phyloP scores from a whole-genome alignment of 305 asterid genomes.

The Ilex paraguariensis region DNA sequence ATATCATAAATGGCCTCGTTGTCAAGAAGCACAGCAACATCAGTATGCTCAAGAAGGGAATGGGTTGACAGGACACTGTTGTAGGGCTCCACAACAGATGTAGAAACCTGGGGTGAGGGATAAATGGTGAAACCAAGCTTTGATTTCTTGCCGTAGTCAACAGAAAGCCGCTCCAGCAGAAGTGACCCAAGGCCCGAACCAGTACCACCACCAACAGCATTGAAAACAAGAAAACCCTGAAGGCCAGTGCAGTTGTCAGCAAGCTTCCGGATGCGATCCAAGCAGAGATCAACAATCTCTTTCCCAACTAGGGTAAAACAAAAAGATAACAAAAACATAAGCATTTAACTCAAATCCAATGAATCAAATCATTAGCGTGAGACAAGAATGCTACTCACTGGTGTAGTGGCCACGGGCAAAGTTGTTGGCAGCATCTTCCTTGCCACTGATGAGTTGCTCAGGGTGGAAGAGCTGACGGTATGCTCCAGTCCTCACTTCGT shows the following conservation, averaged over 20 bases:
- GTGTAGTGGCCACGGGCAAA: slow-evolving; percentile 29
- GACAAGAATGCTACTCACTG: slow-evolving; percentile 5
- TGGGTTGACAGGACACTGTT: slow-evolving; percentile 30
- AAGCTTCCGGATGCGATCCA: slow-evolving; percentile 45
- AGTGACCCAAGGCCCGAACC: slow-evolving; percentile 28
- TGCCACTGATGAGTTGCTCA: slow-evolving; percentile 29
- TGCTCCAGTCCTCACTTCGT: slow-evolving; percentile 24
- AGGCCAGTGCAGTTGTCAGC: slow-evolving; percentile 80
- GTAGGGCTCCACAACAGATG: slow-evolving; percentile 28
- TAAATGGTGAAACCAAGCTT: slow-evolving; percentile 28
- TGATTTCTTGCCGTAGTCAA: slow-evolving; percentile 25
- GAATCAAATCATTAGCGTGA: not conserved
- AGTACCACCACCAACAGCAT: slow-evolving; percentile 27
- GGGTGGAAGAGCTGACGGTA: slow-evolving; percentile 25
- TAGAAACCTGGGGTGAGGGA: slow-evolving; percentile 27
- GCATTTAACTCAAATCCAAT: not conserved
- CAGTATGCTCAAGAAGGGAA: slow-evolving; percentile 31
- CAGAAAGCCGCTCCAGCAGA: slow-evolving; percentile 25
- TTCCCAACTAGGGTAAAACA: slow-evolving; percentile 16
- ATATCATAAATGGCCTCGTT: slow-evolving; percentile 29
- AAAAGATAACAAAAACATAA: slow-evolving; percentile 1
- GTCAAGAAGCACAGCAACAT: slow-evolving; percentile 27
- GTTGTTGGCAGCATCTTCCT: slow-evolving; percentile 33
- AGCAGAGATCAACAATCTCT: slow-evolving; percentile 31
- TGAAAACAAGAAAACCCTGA: slow-evolving; percentile 75